phyloP scores from a whole-genome alignment of 2,329 filamentous ascomycete genomes.

The Harringtonia lauricola region DNA sequence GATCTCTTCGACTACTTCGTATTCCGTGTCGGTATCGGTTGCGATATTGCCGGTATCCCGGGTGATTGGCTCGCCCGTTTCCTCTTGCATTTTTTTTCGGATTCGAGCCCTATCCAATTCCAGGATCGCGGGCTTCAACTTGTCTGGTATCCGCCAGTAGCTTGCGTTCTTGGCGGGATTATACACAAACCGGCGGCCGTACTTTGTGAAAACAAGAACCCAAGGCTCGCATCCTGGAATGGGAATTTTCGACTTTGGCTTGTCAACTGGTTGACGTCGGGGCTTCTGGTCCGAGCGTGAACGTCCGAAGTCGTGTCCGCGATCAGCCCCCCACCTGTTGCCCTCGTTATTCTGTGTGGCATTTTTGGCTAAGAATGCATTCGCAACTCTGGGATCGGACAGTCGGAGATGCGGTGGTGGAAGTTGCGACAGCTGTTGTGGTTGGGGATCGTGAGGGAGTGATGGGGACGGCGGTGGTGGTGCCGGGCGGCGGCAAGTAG shows the following conservation, averaged over 20 bases:
- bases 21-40: constrained; percentile 21
- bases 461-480: constrained; percentile 19
- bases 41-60: neutral
- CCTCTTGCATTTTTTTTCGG: constrained; percentile 38
- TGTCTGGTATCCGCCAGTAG: constrained; percentile 88
- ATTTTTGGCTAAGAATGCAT: constrained; percentile 48
- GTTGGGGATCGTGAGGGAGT: constrained; percentile 16
- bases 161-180: constrained; percentile 79
- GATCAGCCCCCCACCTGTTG: neutral
- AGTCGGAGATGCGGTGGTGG: constrained; percentile 27
- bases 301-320: constrained; percentile 4
- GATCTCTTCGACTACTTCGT: constrained; percentile 67
- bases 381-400: constrained; percentile 44
- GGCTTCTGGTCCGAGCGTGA: constrained; percentile 19
- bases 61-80: constrained; percentile 10
- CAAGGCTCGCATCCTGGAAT: constrained; percentile 81
- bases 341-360: neutral
- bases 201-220: constrained; percentile 87
- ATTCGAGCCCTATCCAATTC: constrained; percentile 63
- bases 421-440: constrained; percentile 9
- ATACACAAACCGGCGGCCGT: constrained; percentile 81
- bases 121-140: constrained; percentile 68
- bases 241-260: constrained; percentile 64
- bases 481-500: constrained; percentile 71
- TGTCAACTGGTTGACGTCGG: constrained; percentile 61